phyloP scores from a whole-genome alignment of 148 eudicot genomes.

The Nepenthes mirabilis region DNA sequence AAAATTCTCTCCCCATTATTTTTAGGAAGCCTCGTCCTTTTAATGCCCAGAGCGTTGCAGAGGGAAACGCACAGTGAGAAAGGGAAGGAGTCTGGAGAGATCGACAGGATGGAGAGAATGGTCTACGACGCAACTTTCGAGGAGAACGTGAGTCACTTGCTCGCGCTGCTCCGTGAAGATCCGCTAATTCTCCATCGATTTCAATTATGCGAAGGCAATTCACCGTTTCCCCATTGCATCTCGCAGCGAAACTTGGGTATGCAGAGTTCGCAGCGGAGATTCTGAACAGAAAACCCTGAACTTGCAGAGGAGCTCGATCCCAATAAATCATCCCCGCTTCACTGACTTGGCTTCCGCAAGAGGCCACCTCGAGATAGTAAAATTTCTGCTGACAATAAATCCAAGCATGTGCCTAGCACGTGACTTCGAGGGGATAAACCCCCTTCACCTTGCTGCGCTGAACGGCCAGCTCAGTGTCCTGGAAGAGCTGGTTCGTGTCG shows the following conservation, averaged over 20 bases:
- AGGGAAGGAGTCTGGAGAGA: not conserved
- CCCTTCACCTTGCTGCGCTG: constrained; percentile 22
- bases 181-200: constrained; percentile 20
- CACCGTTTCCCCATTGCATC: constrained; percentile 21
- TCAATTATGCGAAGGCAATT: not conserved
- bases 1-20: too few relatives aligned
- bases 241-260: constrained; percentile 24
- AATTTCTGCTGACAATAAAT: not conserved
- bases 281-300: constrained; percentile 17
- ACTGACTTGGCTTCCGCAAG: constrained; percentile 25
- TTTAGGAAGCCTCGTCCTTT: too few relatives aligned
- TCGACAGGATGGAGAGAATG: not conserved
- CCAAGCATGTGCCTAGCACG: constrained; percentile 17
- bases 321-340: constrained; percentile 21
- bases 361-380: constrained; percentile 20
- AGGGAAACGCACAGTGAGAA: not conserved
- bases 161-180: constrained; percentile 13
- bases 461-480: constrained; percentile 6
- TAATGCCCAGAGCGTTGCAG: too few relatives aligned
- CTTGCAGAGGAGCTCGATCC: constrained; percentile 20
- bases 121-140: constrained; percentile 14
- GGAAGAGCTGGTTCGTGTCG: constrained; percentile 2
- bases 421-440: constrained; percentile 24
- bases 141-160: constrained; percentile 6
- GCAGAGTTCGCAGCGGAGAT: constrained; percentile 17